phyloP scores from a whole-genome alignment of 129 eudicot species.

The Flaveria sonorensis region DNA sequence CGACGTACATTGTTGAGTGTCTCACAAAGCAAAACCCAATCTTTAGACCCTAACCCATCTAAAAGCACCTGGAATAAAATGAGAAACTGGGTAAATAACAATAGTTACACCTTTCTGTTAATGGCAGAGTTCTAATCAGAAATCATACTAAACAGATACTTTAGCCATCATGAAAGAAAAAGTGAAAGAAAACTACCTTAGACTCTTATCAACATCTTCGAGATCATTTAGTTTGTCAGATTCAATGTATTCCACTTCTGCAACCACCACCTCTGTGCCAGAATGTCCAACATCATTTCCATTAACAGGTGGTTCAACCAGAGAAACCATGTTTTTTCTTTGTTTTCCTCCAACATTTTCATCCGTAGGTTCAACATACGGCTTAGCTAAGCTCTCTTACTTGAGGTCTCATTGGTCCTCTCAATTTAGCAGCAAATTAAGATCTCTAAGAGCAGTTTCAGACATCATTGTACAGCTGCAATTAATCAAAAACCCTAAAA shows the following conservation, averaged over 20 bases:
- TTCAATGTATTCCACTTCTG: constrained; percentile 78
- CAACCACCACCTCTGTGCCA: constrained; percentile 43
- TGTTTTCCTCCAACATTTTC: constrained; percentile 46
- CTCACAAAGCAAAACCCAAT: constrained; percentile 77
- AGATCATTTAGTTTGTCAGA: constrained; percentile 74
- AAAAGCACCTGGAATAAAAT: constrained; percentile 53
- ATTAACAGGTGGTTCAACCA: constrained; percentile 38
- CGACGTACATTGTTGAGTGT: constrained; percentile 75
- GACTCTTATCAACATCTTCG: constrained; percentile 58
- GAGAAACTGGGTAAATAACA: background rate
- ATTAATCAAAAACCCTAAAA: background rate
- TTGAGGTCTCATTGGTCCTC: constrained; percentile 45
- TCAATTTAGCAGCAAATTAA: constrained; percentile 47
- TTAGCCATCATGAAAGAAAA: background rate
- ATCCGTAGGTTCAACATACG: constrained; percentile 33
- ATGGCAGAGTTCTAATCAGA: background rate
- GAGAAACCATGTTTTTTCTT: constrained; percentile 33
- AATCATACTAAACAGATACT: background rate
- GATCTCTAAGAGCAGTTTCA: constrained; percentile 59
- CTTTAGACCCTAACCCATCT: constrained; percentile 65
- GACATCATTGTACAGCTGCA: constrained; percentile 49
- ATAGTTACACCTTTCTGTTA: too few relatives aligned
- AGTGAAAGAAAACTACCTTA: constrained; percentile 42
- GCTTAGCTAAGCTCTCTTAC: constrained; percentile 47
- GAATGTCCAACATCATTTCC: constrained; percentile 39